A percentile compares a stretch with the other conserved stretches of the same genome.
Conservation (phyloP, 164 flowering plant genomes). For the Nelumbo lutea region DNA sequence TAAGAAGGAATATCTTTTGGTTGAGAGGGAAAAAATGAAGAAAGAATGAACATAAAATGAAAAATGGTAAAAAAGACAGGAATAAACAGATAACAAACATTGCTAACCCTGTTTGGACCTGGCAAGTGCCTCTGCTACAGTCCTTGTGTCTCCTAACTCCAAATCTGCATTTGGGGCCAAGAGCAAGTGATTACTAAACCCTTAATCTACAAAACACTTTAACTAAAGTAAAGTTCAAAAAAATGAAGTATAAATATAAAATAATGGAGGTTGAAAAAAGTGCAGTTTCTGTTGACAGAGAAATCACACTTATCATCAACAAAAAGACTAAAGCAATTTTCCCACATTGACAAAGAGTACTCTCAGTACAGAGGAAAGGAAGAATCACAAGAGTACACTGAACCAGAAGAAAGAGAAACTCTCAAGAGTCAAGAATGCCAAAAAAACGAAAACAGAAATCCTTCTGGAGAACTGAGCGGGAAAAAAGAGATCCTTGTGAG, state of each 20-base stretch:
- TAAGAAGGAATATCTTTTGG: background rate
- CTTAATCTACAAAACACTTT: background rate
- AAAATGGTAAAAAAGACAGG: slow-evolving; percentile 11
- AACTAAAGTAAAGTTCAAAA: background rate
- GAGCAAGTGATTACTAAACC: background rate
- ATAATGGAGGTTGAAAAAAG: background rate
- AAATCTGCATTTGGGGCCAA: slow-evolving; percentile 45
- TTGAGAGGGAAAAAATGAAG: background rate
- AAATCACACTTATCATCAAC: background rate
- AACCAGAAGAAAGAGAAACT: background rate
- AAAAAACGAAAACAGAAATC: too few relatives aligned
- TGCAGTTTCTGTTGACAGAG: background rate
- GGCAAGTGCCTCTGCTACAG: slow-evolving; percentile 89
- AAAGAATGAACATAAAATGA: background rate
- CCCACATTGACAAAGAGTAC: background rate
- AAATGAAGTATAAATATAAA: background rate
- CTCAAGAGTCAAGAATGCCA: too few relatives aligned
- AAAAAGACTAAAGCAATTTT: background rate
- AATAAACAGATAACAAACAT: slow-evolving; percentile 2
- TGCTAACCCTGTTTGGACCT: slow-evolving; percentile 66
- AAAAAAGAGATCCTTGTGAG: too few relatives aligned
- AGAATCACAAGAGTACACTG: background rate
- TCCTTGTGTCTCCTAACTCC: slow-evolving; percentile 63
- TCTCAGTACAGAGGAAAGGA: background rate
- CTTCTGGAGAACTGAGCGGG: too few relatives aligned